Evolutionary conservation across 2,329 filamentous ascomycete genomes (phyloP).

Genomic region (Diaporthe ampelina): DNA sequence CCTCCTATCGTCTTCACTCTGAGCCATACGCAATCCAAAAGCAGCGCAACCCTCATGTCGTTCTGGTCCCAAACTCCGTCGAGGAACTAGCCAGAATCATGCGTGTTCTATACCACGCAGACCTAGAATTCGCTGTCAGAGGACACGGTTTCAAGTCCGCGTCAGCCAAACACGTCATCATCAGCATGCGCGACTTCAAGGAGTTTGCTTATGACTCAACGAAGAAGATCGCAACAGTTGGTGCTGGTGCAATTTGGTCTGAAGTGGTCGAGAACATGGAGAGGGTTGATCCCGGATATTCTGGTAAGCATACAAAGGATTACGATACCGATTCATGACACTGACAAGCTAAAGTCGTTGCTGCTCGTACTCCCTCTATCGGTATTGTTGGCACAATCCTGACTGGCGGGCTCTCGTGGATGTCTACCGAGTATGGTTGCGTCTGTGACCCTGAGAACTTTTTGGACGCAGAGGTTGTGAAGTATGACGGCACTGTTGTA

Average conservation of each 20-base stretch:
- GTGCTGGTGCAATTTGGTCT: neutral
- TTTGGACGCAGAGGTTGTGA: neutral
- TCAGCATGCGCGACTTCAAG: neutral
- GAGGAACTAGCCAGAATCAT: neutral
- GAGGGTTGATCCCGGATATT: neutral
- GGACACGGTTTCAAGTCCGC: neutral
- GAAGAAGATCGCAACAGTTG: neutral
- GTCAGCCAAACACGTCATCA: neutral
- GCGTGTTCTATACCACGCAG: neutral
- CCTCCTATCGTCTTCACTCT: neutral
- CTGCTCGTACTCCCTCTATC: neutral
- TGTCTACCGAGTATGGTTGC: neutral
- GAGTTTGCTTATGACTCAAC: neutral
- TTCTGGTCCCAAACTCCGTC: neutral
- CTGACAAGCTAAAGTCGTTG: neutral
- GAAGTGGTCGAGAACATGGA: neutral
- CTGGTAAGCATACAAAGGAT: neutral
- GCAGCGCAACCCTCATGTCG: neutral
- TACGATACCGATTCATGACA: neutral
- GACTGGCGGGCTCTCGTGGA: neutral
- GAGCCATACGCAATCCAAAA: neutral
- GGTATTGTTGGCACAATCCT: neutral
- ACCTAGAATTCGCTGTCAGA: neutral
- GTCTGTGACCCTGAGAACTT: neutral
- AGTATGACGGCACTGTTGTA: neutral